These are phyloP conservation scores for Lipomyces yamadae DNA, from an alignment of 805 yeast genomes.

Conservation along the genomic window DNA sequence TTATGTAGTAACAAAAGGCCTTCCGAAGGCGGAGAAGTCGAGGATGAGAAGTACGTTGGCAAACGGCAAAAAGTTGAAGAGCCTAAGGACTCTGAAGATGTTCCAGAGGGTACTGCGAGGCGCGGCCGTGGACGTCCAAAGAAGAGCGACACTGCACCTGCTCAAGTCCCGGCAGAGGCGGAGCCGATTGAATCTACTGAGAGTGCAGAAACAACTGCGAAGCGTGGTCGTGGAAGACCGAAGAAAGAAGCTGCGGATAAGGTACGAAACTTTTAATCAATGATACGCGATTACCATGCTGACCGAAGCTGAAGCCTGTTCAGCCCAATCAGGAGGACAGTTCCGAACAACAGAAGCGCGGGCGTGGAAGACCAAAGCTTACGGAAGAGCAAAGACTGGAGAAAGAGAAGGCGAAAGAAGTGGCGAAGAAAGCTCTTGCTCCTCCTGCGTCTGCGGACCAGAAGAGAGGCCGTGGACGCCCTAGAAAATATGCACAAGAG, in stretches of 20 bases:
- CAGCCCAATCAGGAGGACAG: background rate
- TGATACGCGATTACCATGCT: background rate
- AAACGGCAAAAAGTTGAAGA: background rate
- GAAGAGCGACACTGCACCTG: slow-evolving; percentile 11
- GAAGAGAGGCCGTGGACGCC: slow-evolving; percentile 5
- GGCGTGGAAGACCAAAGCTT: slow-evolving; percentile 21
- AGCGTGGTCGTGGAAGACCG: slow-evolving; percentile 32
- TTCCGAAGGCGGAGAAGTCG: background rate
- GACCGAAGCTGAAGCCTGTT: background rate
- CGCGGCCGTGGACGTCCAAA: slow-evolving; percentile 34
- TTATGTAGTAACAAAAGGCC: background rate
- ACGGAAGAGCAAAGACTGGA: background rate
- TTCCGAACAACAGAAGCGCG: slow-evolving; percentile 12
- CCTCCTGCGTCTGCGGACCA: background rate
- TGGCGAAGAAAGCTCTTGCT: background rate
- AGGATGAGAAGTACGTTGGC: slow-evolving; percentile 3
- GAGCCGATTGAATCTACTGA: background rate
- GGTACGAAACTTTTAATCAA: background rate
- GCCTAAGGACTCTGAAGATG: background rate
- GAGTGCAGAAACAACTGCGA: background rate
- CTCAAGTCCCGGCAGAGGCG: background rate
- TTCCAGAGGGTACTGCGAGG: slow-evolving; percentile 7
- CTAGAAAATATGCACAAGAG: slow-evolving; percentile 1
- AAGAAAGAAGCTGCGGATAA: slow-evolving; percentile 1
- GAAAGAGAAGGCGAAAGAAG: background rate